These are phyloP conservation scores for Lactifluus piperatus DNA, from an alignment of 768 basidiomycete genomes.

Conservation along the genomic window DNA sequence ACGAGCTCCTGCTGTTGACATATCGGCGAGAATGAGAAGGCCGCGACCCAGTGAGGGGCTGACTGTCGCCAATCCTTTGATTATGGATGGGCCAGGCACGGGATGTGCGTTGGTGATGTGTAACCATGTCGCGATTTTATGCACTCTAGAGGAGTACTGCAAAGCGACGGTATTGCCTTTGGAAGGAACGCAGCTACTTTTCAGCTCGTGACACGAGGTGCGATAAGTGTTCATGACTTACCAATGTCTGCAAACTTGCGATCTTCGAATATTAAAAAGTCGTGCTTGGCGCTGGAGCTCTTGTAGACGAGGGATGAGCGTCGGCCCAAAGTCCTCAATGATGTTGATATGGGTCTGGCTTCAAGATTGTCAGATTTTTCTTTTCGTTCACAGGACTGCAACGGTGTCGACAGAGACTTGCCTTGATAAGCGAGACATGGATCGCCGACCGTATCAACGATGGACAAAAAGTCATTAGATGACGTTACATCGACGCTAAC, in stretches of 20 bases:
- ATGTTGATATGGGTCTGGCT: slow-evolving; percentile 92
- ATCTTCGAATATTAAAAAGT: slow-evolving; percentile 97
- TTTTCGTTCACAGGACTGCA: slow-evolving; percentile 20
- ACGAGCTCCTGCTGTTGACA: slow-evolving; percentile 82
- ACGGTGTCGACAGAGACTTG: slow-evolving; percentile 25
- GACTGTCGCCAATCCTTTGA: slow-evolving; percentile 81
- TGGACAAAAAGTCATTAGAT: slow-evolving; percentile 65
- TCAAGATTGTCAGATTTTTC: slow-evolving; percentile 20
- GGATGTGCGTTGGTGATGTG: slow-evolving; percentile 97
- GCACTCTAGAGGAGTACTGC: slow-evolving; percentile 88
- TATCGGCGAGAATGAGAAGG: slow-evolving; percentile 87
- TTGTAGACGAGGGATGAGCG: slow-evolving; percentile 59
- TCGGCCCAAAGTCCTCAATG: slow-evolving; percentile 79
- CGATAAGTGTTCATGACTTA: slow-evolving; percentile 27
- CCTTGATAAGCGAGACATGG: slow-evolving; percentile 95
- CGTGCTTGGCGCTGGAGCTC: slow-evolving; percentile 68
- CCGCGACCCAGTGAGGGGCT: slow-evolving; percentile 81
- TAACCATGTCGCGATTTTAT: slow-evolving; percentile 92
- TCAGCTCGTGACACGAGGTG: background rate
- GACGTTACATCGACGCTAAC: slow-evolving; percentile 93
- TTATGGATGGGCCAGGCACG: slow-evolving; percentile 91
- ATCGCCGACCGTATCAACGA: slow-evolving; percentile 86
- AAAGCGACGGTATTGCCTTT: slow-evolving; percentile 92
- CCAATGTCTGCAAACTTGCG: slow-evolving; percentile 99
- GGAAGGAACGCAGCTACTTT: background rate